Conservation (phyloP, 1,284 basidiomycete genomes). For the Trichosporon coremiiforme region DNA sequence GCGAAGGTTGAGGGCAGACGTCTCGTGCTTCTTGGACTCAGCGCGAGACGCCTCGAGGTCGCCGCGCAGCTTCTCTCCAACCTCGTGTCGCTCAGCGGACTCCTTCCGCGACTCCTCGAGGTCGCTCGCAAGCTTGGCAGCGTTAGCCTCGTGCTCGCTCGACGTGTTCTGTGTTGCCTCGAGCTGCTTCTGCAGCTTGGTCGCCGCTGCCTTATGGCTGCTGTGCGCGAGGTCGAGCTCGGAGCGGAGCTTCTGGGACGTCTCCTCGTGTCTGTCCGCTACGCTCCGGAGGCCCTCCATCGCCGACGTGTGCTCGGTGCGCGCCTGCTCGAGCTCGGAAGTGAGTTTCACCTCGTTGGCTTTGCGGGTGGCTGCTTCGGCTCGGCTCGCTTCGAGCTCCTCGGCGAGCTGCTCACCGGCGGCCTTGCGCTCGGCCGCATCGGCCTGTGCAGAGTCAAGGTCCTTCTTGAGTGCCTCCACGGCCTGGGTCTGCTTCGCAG, state of each 20-base stretch:
- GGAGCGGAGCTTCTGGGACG: background rate
- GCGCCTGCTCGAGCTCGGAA: conserved; percentile 20
- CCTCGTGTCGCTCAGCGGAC: conserved; percentile 15
- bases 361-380: background rate
- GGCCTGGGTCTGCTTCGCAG: conserved; percentile 8
- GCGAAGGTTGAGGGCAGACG: background rate
- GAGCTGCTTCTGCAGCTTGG: conserved; percentile 19
- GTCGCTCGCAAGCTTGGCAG: background rate
- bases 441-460: conserved; percentile 22
- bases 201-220: conserved; percentile 15
- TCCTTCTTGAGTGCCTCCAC: conserved; percentile 10
- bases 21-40: conserved; percentile 17
- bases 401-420: background rate
- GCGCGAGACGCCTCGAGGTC: conserved; percentile 22
- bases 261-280: conserved; percentile 17
- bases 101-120: conserved; percentile 3
- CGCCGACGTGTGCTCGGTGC: conserved; percentile 10
- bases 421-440: conserved; percentile 15
- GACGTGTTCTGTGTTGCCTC: conserved; percentile 14
- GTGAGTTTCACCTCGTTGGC: conserved; percentile 20
- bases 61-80: conserved; percentile 16
- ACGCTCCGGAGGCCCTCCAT: background rate
- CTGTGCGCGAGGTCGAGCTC: conserved; percentile 20
- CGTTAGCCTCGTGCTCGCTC: conserved; percentile 20
- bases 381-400: background rate